A percentile compares a stretch with the other conserved stretches of the same genome.
Evolutionary conservation across 208 protist genomes (phyloP).

Genomic region (Strigomonas galati): DNA sequence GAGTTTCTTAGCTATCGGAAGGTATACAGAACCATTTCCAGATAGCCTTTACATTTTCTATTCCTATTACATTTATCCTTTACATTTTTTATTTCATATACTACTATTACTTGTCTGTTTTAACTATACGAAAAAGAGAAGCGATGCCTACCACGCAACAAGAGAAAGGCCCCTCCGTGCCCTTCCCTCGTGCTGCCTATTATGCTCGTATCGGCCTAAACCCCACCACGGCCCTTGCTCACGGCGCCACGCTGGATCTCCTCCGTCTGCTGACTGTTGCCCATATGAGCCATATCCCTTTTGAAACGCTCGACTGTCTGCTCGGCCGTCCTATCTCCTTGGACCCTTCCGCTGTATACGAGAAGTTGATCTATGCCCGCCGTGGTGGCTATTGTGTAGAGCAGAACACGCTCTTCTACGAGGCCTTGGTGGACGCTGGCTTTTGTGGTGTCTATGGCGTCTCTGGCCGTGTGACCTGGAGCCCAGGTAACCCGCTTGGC

Average conservation of each 20-base stretch:
- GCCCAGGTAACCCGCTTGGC: not conserved
- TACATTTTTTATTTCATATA: too few relatives aligned
- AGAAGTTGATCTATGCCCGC: constrained; percentile 21
- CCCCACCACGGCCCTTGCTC: constrained; percentile 3
- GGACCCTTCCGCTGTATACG: constrained; percentile 8
- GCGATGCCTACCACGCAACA: too few relatives aligned
- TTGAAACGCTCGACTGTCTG: constrained; percentile 18
- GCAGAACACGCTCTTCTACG: constrained; percentile 22
- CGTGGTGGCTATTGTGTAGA: constrained; percentile 29
- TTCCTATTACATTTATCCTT: too few relatives aligned
- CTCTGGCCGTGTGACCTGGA: constrained; percentile 10
- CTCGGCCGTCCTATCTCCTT: constrained; percentile 20
- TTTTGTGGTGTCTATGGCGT: constrained; percentile 17
- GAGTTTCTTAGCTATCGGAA: too few relatives aligned
- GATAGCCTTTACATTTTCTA: too few relatives aligned
- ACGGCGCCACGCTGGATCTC: constrained; percentile 11
- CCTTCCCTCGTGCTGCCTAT: constrained; percentile 25
- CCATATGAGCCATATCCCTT: constrained; percentile 19
- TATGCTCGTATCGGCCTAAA: constrained; percentile 22
- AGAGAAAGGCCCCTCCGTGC: not conserved
- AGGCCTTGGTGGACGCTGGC: constrained; percentile 18
- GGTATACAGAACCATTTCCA: too few relatives aligned
- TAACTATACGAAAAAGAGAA: too few relatives aligned
- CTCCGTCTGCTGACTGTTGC: constrained; percentile 15
- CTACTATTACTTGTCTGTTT: too few relatives aligned